These are phyloP conservation scores for Mortierella sp. DNA, from an alignment of 371 early-diverging fungal genomes.

Conservation along the genomic window DNA sequence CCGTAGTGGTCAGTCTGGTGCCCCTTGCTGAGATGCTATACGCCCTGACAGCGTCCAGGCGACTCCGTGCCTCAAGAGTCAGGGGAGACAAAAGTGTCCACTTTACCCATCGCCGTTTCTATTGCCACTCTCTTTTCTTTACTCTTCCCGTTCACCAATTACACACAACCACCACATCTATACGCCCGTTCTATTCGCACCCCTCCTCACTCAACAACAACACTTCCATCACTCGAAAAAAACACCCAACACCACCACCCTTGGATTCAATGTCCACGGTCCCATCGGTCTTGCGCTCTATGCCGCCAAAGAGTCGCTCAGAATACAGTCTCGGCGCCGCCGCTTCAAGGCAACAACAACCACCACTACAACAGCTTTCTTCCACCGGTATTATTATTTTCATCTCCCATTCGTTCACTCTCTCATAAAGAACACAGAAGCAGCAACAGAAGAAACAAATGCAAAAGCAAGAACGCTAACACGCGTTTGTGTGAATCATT, in stretches of 20 bases:
- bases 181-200: neutral
- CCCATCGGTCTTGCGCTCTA: conserved; percentile 43
- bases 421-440: neutral
- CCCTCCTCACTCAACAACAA: neutral
- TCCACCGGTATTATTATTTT: too few species aligned
- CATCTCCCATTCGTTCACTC: neutral
- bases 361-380: neutral
- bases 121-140: too few species aligned
- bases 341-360: neutral
- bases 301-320: conserved; percentile 43
- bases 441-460: too few species aligned
- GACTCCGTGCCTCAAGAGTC: too few species aligned
- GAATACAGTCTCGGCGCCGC: conserved; percentile 23
- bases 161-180: neutral
- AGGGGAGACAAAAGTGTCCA: too few species aligned
- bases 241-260: neutral
- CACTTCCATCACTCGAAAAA: neutral
- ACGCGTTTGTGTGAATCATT: too few species aligned
- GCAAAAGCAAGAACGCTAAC: too few species aligned
- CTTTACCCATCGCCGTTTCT: too few species aligned
- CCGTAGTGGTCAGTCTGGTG: neutral
- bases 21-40: neutral
- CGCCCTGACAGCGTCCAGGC: too few species aligned
- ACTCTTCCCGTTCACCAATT: too few species aligned
- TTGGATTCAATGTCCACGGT: conserved; percentile 46